Conservation (phyloP, 768 basidiomycete genomes). For the Panellus pusillus region DNA sequence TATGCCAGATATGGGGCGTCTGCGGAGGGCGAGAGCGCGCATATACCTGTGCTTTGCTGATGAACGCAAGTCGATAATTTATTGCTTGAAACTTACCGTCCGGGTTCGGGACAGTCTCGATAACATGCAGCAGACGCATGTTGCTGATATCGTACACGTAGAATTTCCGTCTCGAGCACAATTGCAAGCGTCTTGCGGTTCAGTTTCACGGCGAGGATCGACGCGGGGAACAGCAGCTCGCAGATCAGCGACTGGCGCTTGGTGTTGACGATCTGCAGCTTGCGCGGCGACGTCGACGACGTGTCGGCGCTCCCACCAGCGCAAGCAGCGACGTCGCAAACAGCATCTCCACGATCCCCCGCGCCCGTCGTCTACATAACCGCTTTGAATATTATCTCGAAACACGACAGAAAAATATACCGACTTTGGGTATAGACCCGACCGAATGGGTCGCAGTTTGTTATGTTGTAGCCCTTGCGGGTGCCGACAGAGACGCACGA, state of each 20-base stretch:
- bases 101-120: conserved; percentile 95
- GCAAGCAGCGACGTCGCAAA: conserved; percentile 99
- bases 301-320: conserved; percentile 93
- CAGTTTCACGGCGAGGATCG: conserved; percentile 95
- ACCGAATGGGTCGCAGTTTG: conserved; percentile 97
- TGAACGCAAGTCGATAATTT: too few relatives aligned
- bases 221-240: conserved; percentile 95
- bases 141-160: conserved; percentile 99
- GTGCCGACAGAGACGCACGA: conserved; percentile 95
- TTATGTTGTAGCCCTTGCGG: conserved; percentile 93
- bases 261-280: conserved; percentile 97
- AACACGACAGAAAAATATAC: conserved; percentile 31
- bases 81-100: conserved; percentile 78
- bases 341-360: conserved; percentile 98
- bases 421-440: conserved; percentile 92
- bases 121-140: conserved; percentile 96
- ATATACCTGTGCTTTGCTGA: too few relatives aligned
- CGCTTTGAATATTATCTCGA: not conserved
- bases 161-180: conserved; percentile 93
- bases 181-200: conserved; percentile 97
- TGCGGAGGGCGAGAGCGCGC: conserved; percentile 90
- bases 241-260: conserved; percentile 99
- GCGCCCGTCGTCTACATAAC: conserved; percentile 82
- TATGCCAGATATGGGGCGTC: conserved; percentile 95
- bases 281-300: conserved; percentile 85